Conservation (phyloP, 331 rosid genomes). For the Malus hybrid region DNA sequence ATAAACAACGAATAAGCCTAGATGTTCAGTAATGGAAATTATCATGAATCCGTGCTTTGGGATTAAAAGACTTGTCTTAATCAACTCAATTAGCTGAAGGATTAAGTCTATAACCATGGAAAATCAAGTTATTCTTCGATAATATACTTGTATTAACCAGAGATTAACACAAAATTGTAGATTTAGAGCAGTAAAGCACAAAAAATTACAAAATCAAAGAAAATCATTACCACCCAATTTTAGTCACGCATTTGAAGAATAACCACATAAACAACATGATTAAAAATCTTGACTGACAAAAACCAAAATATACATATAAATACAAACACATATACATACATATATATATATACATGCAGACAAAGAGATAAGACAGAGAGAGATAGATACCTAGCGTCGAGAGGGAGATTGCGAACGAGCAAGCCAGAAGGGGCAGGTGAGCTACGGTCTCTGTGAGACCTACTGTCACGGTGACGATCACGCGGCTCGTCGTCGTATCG, state of each 20-base stretch:
- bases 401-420: conserved; percentile 94
- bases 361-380: not conserved
- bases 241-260: not conserved
- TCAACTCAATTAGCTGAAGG: not conserved
- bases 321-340: not conserved
- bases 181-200: not conserved
- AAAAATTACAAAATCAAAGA: not conserved
- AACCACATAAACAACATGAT: not conserved
- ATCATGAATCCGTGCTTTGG: not conserved
- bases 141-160: not conserved
- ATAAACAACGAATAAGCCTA: not conserved
- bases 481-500: conserved; percentile 63
- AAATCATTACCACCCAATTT: not conserved
- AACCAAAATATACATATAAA: not conserved
- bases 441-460: conserved; percentile 75
- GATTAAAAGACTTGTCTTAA: not conserved
- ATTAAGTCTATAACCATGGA: not conserved
- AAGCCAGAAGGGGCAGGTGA: conserved; percentile 87
- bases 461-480: conserved; percentile 46
- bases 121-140: not conserved
- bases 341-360: not conserved
- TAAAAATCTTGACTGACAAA: not conserved
- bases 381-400: conserved; percentile 57
- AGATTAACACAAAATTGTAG: not conserved
- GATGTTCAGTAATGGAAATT: not conserved